Base-by-base conservation (phyloP, 306 rosid genomes). In the Sphenostylis stenocarpa region DNA sequence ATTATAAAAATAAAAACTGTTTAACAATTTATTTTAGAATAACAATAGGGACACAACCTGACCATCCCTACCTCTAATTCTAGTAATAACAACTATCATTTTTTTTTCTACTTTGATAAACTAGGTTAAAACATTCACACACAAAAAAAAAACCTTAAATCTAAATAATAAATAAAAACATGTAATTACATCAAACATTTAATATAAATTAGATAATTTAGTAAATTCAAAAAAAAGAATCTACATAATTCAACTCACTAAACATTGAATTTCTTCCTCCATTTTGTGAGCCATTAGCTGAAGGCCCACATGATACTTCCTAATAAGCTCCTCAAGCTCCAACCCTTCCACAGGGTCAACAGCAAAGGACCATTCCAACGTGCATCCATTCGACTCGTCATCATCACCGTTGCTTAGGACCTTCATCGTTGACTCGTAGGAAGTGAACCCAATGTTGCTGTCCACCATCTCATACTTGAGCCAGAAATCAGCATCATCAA, bases 391-490 rank as follows among this genome's bases (percentile, higher is more conserved):
- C 4, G 43, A 44, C 0, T 10, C 70, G 9, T 38, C 12, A 38
- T 38, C 33, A 3, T 9, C 69, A 17, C 12, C 77, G 0, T 36
- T 12, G 1, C 34, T 55, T 0, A 56, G 7, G 4, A 90, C 80
- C 76, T 62, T 81, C 53, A 87, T 52, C 5, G 69, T 87, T 4
- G 91, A 29, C 16, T 39, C 62, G 44, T 86, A 87, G 3, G 89
- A 84, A 16, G 68, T 47, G 73, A 90, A 87, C 44, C 91, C 97
- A 3, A 90, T 83, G 53, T 85, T 90, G 81, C 69, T 47, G 3
- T 90, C 92, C 4, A 86, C 81, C 0, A 88, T 82, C 83, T 90
- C 91, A 36, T 88, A 92, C 58, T 56, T 69, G 0, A 92, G n/a
- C 11, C 33, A 23, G 4, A 62, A 64, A 5, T 68, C 76, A 51